A percentile compares a stretch with the other conserved stretches of the same genome.
Conservation (phyloP, 1,284 basidiomycete species). For the Irpex sp. region DNA sequence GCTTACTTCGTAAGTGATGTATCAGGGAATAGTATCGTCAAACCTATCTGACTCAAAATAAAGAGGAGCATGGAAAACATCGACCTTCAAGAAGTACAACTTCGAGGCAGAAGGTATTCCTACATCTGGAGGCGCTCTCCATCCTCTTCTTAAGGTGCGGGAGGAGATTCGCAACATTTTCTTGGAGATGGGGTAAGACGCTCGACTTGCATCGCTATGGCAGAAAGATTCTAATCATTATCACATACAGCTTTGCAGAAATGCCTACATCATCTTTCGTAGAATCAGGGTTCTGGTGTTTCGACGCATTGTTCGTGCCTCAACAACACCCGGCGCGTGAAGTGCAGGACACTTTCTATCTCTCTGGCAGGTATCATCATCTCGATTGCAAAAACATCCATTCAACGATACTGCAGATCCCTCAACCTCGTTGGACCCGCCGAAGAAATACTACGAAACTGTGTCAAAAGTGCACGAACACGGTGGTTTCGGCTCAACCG, state of each 20-base stretch:
- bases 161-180: constrained; percentile 99
- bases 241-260: constrained; percentile 83
- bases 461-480: constrained; percentile 91
- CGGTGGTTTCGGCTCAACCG: constrained; percentile 95
- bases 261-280: constrained; percentile 99
- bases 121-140: constrained; percentile 91
- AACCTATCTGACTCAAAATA: background rate
- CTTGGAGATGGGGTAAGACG: constrained; percentile 94
- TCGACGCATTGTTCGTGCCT: constrained; percentile 98
- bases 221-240: background rate
- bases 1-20: constrained; percentile 80
- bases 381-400: background rate
- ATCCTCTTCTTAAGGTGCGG: constrained; percentile 96
- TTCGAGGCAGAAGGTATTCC: constrained; percentile 96
- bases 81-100: constrained; percentile 98
- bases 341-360: constrained; percentile 98
- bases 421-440: constrained; percentile 79
- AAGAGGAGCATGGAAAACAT: constrained; percentile 92
- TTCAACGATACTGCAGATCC: constrained; percentile 72
- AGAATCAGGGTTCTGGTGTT: constrained; percentile 99
- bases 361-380: constrained; percentile 68
- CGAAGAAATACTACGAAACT: constrained; percentile 90
- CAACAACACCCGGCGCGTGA: constrained; percentile 99
- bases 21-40: background rate
- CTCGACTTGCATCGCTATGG: background rate